phyloP scores from a whole-genome alignment of 768 basidiomycete species.

The Russula virescens region DNA sequence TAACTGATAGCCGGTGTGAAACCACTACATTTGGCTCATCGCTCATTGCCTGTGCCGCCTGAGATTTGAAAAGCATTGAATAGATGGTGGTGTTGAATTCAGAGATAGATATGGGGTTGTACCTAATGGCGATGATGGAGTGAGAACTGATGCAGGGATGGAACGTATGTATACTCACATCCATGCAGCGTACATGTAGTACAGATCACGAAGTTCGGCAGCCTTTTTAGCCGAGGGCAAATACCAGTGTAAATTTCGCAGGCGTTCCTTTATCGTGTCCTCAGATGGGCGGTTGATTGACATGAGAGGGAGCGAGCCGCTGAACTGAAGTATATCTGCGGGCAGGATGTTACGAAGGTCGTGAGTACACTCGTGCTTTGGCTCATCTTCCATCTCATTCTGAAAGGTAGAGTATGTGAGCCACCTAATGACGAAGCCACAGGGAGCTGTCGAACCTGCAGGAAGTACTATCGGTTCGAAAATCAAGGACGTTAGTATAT shows the following conservation, averaged over 20 bases:
- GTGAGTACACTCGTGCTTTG: conserved; percentile 42
- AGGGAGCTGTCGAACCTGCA: conserved; percentile 48
- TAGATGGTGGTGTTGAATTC: conserved; percentile 51
- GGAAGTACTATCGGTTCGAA: conserved; percentile 50
- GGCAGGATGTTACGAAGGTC: conserved; percentile 53
- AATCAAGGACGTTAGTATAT: conserved; percentile 20
- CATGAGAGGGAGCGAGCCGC: conserved; percentile 59
- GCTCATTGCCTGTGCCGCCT: conserved; percentile 38
- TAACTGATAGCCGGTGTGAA: conserved; percentile 51
- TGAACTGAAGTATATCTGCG: conserved; percentile 55
- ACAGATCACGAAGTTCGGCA: conserved; percentile 47
- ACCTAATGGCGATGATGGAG: conserved; percentile 40
- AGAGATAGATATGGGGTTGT: conserved; percentile 52
- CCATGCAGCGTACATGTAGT: conserved; percentile 67
- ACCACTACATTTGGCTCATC: conserved; percentile 37
- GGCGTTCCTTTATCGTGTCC: conserved; percentile 38
- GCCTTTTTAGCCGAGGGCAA: conserved; percentile 59
- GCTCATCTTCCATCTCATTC: conserved; percentile 52
- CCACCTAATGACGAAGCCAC: conserved; percentile 10
- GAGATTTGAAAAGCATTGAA: conserved; percentile 45
- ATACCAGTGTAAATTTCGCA: conserved; percentile 62
- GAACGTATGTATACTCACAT: conserved; percentile 43
- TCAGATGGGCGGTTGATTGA: conserved; percentile 36
- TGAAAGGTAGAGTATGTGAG: conserved; percentile 38
- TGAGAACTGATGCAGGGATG: conserved; percentile 35